These are phyloP conservation scores for Annulohypoxylon truncatum DNA, from an alignment of 2,329 filamentous ascomycete species.

Conservation along the genomic window DNA sequence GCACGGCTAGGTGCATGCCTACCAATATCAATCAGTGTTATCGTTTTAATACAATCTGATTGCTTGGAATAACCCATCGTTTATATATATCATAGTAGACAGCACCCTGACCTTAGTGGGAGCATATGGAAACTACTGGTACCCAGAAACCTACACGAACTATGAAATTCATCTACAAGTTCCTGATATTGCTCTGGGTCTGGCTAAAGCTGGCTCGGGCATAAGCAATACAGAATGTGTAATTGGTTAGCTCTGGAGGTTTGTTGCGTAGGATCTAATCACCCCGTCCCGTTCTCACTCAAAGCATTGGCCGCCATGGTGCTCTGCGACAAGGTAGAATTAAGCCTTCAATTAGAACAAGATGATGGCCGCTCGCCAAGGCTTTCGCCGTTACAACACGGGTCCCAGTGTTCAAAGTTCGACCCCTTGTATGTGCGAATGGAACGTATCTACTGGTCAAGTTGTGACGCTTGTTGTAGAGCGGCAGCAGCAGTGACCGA, in stretches of 20 bases:
- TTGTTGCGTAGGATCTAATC: constrained; percentile 6
- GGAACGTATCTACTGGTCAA: constrained; percentile 30
- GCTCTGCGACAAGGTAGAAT: background rate
- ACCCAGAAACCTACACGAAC: background rate
- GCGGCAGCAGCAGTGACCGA: background rate
- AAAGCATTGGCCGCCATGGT: background rate
- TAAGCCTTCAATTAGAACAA: background rate
- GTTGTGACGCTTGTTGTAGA: constrained; percentile 12
- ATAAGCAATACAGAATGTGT: constrained; percentile 15
- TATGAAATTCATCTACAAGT: background rate
- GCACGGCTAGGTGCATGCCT: background rate
- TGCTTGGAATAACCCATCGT: background rate
- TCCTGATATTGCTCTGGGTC: background rate
- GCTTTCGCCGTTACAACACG: background rate
- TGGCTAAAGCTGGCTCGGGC: background rate
- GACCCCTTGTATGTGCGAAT: background rate
- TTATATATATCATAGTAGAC: background rate
- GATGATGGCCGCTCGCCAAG: background rate
- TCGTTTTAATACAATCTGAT: background rate
- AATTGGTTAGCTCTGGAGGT: constrained; percentile 16
- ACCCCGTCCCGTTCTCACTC: constrained; percentile 14
- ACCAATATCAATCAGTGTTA: background rate
- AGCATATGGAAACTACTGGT: background rate
- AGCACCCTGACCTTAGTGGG: background rate
- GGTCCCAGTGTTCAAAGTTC: background rate